Base-by-base conservation (phyloP, 116 monocot species). In the Posidonia oceanica region DNA sequence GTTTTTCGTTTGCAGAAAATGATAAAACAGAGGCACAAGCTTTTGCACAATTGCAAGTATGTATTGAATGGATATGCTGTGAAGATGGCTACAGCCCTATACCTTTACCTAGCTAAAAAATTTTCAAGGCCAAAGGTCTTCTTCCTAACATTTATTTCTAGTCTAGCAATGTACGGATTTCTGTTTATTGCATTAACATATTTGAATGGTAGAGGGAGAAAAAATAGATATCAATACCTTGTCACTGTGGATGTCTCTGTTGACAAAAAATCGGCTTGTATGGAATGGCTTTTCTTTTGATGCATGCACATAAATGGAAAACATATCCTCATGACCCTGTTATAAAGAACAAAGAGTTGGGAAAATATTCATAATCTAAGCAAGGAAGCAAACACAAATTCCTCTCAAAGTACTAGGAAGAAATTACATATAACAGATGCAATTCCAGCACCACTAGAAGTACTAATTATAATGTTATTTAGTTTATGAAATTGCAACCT, bases 301-400 rank as follows among this genome's bases (percentile, higher is more conserved):
- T 59, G 94, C 94, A 73, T 94, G 94, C 51, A 94, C 82, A 74
- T 94, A 94, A 41, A 94, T 91, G 51, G 91, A 84, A 68, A 68
- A 94, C 81, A 81, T 85, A 13, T 71, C 89, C 39, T 95, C 91
- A 77, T 95, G 85, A 2, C 91, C 95, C 95, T 95, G 82, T 54
- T 48, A 73, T 18, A 3, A 63, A 69, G 7, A 69, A 21, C 8
- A 10, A 48, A 48, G 29, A 29, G 29, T 48, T 7, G 48, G 7
- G 7, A 48, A 48, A 48, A 48, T 10, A 48, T 8, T 7, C 12
- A 1, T 48, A 48, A 48, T 48, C 48, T 48, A 12, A n/a, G n/a
- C n/a, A n/a, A 48, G 48, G 48, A 66, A 15, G n/a, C 18, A 44
- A 41, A 66, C 3, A 29, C 29, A 29, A 29, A 39, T 40, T 39